These are phyloP conservation scores for Phlyctochytrium arcticum DNA, from an alignment of 192 early-diverging fungal species.

Conservation along the genomic window DNA sequence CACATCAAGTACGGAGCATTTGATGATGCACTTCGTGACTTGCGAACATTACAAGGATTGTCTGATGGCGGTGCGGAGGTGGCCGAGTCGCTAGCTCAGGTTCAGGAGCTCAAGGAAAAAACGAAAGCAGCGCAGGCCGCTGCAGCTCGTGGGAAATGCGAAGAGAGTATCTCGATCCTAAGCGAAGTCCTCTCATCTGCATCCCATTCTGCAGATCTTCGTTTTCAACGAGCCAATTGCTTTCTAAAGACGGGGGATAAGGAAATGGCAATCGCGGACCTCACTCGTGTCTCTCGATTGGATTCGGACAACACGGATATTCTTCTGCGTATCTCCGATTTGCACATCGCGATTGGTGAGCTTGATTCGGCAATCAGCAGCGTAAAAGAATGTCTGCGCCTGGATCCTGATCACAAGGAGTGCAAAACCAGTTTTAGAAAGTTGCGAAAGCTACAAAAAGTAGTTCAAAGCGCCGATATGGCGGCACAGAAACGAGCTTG, in stretches of 20 bases:
- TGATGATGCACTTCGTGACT: slow-evolving; percentile 56
- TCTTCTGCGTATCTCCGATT: slow-evolving; percentile 59
- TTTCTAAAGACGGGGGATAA: slow-evolving; percentile 67
- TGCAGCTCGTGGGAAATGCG: slow-evolving; percentile 28
- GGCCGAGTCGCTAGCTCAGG: slow-evolving; percentile 27
- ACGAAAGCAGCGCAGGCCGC: slow-evolving; percentile 34
- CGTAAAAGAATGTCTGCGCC: slow-evolving; percentile 81
- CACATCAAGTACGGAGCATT: slow-evolving; percentile 67
- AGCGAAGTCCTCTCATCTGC: slow-evolving; percentile 12
- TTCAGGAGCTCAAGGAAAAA: slow-evolving; percentile 40
- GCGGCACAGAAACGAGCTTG: slow-evolving; percentile 58
- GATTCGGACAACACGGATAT: slow-evolving; percentile 61
- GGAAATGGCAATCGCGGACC: slow-evolving; percentile 83
- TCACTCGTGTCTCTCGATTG: slow-evolving; percentile 69
- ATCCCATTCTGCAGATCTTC: slow-evolving; percentile 38
- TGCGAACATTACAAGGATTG: slow-evolving; percentile 39
- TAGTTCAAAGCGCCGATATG: slow-evolving; percentile 53
- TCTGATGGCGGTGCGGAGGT: slow-evolving; percentile 34
- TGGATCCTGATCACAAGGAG: slow-evolving; percentile 86
- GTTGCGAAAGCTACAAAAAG: slow-evolving; percentile 74
- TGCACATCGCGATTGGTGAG: slow-evolving; percentile 70
- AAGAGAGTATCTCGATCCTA: slow-evolving; percentile 40
- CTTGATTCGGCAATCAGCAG: slow-evolving; percentile 60
- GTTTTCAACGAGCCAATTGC: slow-evolving; percentile 68
- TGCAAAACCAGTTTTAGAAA: slow-evolving; percentile 75